These are phyloP conservation scores for Calonectria hawksworthii DNA, from an alignment of 2,329 filamentous ascomycete species.

Conservation along the genomic window DNA sequence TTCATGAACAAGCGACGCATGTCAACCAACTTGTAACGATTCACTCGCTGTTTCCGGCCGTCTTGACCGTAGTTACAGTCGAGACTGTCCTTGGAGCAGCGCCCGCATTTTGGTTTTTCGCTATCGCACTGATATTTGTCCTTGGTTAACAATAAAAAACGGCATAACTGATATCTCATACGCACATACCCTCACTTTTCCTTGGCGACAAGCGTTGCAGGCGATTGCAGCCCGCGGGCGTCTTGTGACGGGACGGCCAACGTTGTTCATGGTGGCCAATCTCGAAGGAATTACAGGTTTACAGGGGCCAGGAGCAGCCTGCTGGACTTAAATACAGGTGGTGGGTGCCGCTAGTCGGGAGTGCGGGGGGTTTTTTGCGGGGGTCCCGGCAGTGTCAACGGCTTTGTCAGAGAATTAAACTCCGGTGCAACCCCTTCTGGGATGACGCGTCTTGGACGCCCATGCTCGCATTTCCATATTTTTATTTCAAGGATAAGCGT, in stretches of 20 bases:
- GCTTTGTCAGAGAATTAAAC: not conserved
- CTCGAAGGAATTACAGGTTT: not conserved
- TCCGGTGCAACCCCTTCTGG: not conserved
- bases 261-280: slow-evolving; percentile 26
- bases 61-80: slow-evolving; percentile 5
- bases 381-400: not conserved
- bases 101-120: slow-evolving; percentile 11
- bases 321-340: not conserved
- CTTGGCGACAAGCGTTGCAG: slow-evolving; percentile 40
- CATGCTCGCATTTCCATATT: not conserved
- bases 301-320: not conserved
- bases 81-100: not conserved
- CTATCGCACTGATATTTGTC: not conserved
- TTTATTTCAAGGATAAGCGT: not conserved
- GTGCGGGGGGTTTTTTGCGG: slow-evolving; percentile 9
- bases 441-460: not conserved
- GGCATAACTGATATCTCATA: not conserved
- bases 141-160: not conserved
- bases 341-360: not conserved
- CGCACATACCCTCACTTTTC: slow-evolving; percentile 41
- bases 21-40: not conserved
- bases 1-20: no score
- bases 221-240: slow-evolving; percentile 40
- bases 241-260: slow-evolving; percentile 36
- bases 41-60: not conserved